phyloP scores from a whole-genome alignment of 2,329 filamentous ascomycete species.

The Aureobasidium musti region DNA sequence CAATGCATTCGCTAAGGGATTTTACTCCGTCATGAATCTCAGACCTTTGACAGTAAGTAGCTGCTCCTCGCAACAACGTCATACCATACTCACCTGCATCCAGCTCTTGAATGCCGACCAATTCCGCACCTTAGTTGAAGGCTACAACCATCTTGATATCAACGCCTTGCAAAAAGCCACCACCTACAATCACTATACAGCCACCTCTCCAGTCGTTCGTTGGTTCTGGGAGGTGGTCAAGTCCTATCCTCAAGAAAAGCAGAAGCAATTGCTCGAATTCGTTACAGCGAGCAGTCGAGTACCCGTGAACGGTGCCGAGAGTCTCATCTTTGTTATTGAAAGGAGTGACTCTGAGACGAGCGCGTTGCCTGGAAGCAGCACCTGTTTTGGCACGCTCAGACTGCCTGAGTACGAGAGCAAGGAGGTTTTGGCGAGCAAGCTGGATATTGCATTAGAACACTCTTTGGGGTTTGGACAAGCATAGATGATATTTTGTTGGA shows the following conservation, averaged over 20 bases:
- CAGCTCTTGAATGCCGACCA: slow-evolving; percentile 67
- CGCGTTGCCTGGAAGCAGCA: slow-evolving; percentile 79
- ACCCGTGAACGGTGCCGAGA: slow-evolving; percentile 80
- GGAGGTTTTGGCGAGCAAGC: slow-evolving; percentile 69
- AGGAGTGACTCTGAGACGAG: slow-evolving; percentile 67
- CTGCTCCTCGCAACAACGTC: neutral
- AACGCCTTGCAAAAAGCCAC: slow-evolving; percentile 68
- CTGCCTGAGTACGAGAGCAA: slow-evolving; percentile 77
- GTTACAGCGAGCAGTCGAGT: slow-evolving; percentile 91
- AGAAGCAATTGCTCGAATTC: slow-evolving; percentile 80
- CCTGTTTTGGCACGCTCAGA: slow-evolving; percentile 86
- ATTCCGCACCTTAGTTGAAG: slow-evolving; percentile 79
- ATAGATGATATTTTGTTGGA: neutral
- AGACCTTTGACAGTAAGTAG: slow-evolving; percentile 58
- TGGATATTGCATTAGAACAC: slow-evolving; percentile 86
- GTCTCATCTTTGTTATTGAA: slow-evolving; percentile 81
- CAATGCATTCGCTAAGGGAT: slow-evolving; percentile 77
- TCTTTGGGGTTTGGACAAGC: slow-evolving; percentile 33
- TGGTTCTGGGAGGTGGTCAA: slow-evolving; percentile 85
- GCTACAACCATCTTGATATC: slow-evolving; percentile 77
- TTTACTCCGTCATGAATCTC: slow-evolving; percentile 70
- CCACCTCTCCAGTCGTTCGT: slow-evolving; percentile 66
- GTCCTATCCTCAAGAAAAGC: slow-evolving; percentile 66
- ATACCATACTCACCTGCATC: slow-evolving; percentile 17
- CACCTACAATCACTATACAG: slow-evolving; percentile 79